A percentile compares a stretch with the other conserved stretches of the same genome.
Conservation (phyloP, 768 basidiomycete species). For the Suillus alpinus region DNA sequence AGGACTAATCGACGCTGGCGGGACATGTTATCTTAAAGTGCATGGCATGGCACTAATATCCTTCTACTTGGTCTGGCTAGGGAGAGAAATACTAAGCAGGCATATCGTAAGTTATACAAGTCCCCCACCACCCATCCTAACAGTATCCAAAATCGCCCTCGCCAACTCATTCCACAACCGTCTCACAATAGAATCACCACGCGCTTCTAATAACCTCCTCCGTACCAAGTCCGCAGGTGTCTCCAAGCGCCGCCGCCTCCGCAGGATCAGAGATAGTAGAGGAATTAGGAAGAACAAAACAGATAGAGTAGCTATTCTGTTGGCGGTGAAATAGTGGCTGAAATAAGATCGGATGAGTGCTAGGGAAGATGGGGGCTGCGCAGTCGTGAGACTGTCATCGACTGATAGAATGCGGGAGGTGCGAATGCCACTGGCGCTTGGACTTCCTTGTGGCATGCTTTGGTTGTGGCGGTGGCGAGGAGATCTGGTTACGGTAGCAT, state of each 20-base stretch:
- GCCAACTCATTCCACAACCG: conserved; percentile 51
- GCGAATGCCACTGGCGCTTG: conserved; percentile 17
- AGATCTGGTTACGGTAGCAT: conserved; percentile 24
- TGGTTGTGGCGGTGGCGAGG: conserved; percentile 6
- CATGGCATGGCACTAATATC: not conserved
- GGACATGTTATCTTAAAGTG: no score
- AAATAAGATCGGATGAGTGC: conserved; percentile 49
- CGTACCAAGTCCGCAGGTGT: conserved; percentile 54
- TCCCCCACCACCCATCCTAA: conserved; percentile 76
- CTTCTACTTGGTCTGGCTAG: not conserved
- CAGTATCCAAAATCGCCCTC: conserved; percentile 59
- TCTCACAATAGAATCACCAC: conserved; percentile 33
- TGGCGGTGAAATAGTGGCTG: conserved; percentile 43
- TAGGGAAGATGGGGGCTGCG: conserved; percentile 25
- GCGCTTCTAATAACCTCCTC: conserved; percentile 46
- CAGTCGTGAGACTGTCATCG: conserved; percentile 7
- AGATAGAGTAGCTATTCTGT: conserved; percentile 47
- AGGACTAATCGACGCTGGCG: no score
- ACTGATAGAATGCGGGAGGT: conserved; percentile 10
- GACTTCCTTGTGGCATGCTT: conserved; percentile 10
- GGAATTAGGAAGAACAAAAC: conserved; percentile 42
- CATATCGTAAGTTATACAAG: conserved; percentile 44
- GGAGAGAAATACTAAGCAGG: not conserved
- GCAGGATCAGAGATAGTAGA: conserved; percentile 46
- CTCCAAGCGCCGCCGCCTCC: conserved; percentile 41